These are phyloP conservation scores for Wickerhamomyces ciferrii DNA, from an alignment of 805 yeast genomes.

Conservation along the genomic window DNA sequence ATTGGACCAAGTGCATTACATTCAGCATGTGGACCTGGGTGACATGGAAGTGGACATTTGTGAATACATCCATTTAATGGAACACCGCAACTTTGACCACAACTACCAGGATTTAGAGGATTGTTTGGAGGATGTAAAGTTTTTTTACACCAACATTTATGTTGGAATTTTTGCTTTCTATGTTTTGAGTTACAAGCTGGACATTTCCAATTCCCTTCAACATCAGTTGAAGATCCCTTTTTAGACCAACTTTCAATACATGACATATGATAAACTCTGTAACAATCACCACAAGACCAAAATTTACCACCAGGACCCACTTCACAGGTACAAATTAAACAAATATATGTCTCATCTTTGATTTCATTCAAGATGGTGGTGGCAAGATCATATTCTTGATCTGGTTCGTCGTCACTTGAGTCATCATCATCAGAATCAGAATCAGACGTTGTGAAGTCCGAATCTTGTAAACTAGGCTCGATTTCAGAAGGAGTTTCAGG, in stretches of 20 bases:
- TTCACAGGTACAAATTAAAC: slow-evolving; percentile 86
- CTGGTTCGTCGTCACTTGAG: slow-evolving; percentile 13
- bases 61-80: slow-evolving; percentile 60
- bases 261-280: slow-evolving; percentile 76
- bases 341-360: slow-evolving; percentile 64
- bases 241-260: slow-evolving; percentile 88
- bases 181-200: slow-evolving; percentile 67
- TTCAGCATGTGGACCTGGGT: slow-evolving; percentile 82
- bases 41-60: slow-evolving; percentile 71
- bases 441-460: slow-evolving; percentile 1
- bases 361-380: slow-evolving; percentile 48
- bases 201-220: slow-evolving; percentile 71
- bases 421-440: slow-evolving; percentile 5
- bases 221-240: slow-evolving; percentile 63
- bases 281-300: slow-evolving; percentile 80
- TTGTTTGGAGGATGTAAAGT: slow-evolving; percentile 58
- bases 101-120: slow-evolving; percentile 68
- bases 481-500: neutral
- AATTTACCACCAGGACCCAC: slow-evolving; percentile 58
- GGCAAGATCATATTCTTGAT: slow-evolving; percentile 20
- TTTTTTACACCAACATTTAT: slow-evolving; percentile 89
- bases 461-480: neutral
- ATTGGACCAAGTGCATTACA: slow-evolving; percentile 79
- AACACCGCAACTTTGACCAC: slow-evolving; percentile 77
- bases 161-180: slow-evolving; percentile 44